Evolutionary conservation across 140 eudicot genomes (phyloP), one percentile per base, ranked within the genome.

Genomic region (Bidens hawaiensis): DNA sequence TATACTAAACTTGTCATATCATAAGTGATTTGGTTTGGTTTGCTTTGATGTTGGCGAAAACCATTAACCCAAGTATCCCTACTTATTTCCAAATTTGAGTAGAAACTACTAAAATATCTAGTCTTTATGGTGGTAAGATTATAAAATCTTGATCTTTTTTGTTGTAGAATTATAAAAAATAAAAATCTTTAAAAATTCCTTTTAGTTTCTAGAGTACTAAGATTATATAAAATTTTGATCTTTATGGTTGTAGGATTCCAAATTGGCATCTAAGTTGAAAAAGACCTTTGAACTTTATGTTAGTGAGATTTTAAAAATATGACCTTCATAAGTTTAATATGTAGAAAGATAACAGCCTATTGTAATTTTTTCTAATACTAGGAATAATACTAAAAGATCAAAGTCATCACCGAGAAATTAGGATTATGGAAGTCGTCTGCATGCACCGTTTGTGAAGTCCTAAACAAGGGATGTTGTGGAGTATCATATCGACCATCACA

Each of bases 401-500:
- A 45, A 53, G 46, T 69, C 17, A 3, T 78, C 67, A 93, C 99
- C 75, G 91, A 48, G 61, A 56, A 82, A 59, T 87, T 85, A 41
- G 99, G 99, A 47, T 93, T 93, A 71, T 93, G 99, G 48, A 75
- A 93, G 70, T 93, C 99, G 33, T 93, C 96, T 17, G 79, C 78
- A 70, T 93, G 99, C 14, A 78, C 78, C 0, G 96, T 93, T 4
- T 81, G 67, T 46, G 79, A 76, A 34, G 87, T 77, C 64, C 89
- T 82, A 71, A 93, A 88, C 64, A 93, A 43, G 30, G 85, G 85
- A 74, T 93, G 99, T 10, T 78, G 68, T 3, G 99, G 99, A 73
- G 86, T 74, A 75, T 93, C 99, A 71, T 93, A 93, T 78, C 99
- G 70, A 1, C 99, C 99, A 60, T 88, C 87, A 57, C 99, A 93